Evolutionary conservation across 345 rosid genomes (phyloP).

Genomic region (Melaleuca alternifolia): DNA sequence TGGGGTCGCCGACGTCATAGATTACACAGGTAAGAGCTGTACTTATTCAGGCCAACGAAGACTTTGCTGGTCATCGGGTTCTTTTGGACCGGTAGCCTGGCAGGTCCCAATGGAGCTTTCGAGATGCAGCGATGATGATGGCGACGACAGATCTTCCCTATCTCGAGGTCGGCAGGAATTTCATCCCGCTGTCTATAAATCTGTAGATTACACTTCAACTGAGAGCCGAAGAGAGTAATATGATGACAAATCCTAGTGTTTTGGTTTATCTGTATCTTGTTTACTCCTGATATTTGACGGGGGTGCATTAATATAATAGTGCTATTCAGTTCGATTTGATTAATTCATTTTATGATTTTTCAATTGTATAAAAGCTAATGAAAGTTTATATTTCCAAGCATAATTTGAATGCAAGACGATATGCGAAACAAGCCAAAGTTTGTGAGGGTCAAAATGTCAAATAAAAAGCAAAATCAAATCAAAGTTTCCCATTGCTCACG

Average conservation of each 20-base stretch:
- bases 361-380: no score
- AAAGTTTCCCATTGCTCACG: no score
- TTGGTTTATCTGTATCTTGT: neutral
- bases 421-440: no score
- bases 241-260: neutral
- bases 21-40: neutral
- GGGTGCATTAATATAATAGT: no score
- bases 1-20: neutral
- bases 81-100: neutral
- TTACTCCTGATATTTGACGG: neutral
- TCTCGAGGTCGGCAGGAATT: neutral
- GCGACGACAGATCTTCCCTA: neutral
- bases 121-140: neutral
- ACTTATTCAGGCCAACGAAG: neutral
- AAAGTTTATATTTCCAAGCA: no score
- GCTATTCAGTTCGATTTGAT: no score
- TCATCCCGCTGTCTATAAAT: neutral
- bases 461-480: no score
- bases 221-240: neutral
- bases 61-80: neutral
- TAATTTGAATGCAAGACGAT: no score
- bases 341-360: no score
- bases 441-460: no score
- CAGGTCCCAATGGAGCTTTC: neutral
- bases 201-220: neutral